Base-by-base conservation (phyloP, 441 rosid genomes). In the Arabidopsis hybrid region DNA sequence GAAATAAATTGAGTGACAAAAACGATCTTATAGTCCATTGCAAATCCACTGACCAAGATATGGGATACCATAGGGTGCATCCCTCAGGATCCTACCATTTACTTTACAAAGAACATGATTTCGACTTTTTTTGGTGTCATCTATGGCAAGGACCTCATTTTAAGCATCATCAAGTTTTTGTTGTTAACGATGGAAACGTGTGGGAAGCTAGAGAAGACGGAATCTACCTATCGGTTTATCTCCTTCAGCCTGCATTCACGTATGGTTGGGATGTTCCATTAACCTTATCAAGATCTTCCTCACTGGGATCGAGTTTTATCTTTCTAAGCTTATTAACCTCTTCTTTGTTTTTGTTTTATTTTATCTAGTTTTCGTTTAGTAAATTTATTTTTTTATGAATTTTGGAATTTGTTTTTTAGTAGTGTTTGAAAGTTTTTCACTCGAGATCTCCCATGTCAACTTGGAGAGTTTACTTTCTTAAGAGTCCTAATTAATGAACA, bases 161-260 rank as follows among this genome's bases (percentile, higher is more conserved):
- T 26, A 69, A 58, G 46, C 36, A 69, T 69, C 73, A 69, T 36
- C 46, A 69, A 58, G 47, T 69, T 21, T 13, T 69, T 46, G 14
- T 35, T 18, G 58, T 59, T 46, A 0, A 0, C 21, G 2, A 2
- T 35, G 38, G 18, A 4, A 2, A 46, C 47, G 38, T 35, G 5
- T 46, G 65, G 57, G 73, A 58, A 58, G 73, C 73, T 45, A 69
- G 14, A 69, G 65, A 58, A 46, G 73, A 69, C 1, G 47, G 73
- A 34, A 58, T 58, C 57, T 69, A 46, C 8, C 42, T 17, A 9
- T 59, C 64, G 14, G 14, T 5, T 26, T 0, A 11, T 26, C 7
- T 21, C 14, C 14, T 1, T 52, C 57, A 26, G 8, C 14, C 35
- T 8, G 11, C 2, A 29, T 58, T 69, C 10, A 4, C 8, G 57